Conservation (phyloP, 257 asterid genomes). For the Solanum rostratum region DNA sequence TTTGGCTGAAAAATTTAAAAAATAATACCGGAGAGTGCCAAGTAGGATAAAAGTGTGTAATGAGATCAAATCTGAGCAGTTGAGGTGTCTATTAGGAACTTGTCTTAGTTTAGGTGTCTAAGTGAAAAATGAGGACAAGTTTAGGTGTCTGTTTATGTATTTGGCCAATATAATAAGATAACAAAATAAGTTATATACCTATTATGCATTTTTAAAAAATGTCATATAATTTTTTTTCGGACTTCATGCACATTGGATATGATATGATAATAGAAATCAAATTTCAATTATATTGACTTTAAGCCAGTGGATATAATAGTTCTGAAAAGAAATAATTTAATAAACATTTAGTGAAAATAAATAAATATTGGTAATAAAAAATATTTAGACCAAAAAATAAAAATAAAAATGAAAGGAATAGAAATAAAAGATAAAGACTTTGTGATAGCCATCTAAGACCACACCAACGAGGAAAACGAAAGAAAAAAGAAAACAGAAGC, state of each 20-base stretch:
- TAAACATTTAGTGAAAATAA: too few relatives aligned
- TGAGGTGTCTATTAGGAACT: too few relatives aligned
- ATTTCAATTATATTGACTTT: not conserved
- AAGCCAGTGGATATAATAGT: not conserved
- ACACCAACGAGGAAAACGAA: not conserved
- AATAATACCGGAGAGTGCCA: too few relatives aligned
- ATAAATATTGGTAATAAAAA: too few relatives aligned
- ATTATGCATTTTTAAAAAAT: not conserved
- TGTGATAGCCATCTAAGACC: not conserved
- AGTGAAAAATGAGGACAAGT: too few relatives aligned
- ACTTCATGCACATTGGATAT: not conserved
- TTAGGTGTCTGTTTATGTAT: too few relatives aligned
- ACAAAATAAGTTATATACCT: not conserved
- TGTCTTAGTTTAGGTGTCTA: too few relatives aligned
- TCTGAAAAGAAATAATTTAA: too few relatives aligned
- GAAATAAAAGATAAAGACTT: not conserved
- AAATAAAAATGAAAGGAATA: not conserved
- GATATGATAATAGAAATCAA: not conserved
- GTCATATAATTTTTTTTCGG: not conserved
- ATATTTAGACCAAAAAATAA: not conserved
- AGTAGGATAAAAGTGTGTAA: too few relatives aligned
- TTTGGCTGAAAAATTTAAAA: too few relatives aligned
- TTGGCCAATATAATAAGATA: not conserved
- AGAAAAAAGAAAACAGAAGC: not conserved
- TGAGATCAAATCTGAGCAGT: too few relatives aligned